These are phyloP conservation scores for Dioscorea dumetorum DNA, from an alignment of 106 monocot genomes.

Conservation along the genomic window DNA sequence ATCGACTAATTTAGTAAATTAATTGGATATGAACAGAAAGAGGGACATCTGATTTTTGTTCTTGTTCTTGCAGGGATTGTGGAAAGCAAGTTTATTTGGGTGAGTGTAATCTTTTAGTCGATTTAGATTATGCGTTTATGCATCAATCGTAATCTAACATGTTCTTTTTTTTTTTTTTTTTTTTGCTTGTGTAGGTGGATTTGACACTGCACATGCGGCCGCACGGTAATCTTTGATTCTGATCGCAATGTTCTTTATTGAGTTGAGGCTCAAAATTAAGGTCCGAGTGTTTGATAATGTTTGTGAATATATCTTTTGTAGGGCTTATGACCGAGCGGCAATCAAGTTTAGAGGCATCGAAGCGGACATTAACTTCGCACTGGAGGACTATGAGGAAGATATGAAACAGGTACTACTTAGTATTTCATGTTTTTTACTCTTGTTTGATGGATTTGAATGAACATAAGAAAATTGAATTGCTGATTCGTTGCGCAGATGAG, in stretches of 20 bases:
- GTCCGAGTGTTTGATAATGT: too few species aligned
- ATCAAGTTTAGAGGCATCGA: constrained; percentile 52
- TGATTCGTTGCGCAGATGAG: constrained; percentile 17
- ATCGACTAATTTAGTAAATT: too few species aligned
- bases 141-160: too few species aligned
- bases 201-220: constrained; percentile 57
- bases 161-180: neutral
- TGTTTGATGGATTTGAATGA: neutral
- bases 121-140: too few species aligned
- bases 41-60: neutral
- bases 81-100: constrained; percentile 66
- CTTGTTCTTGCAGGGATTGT: constrained; percentile 45
- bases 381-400: constrained; percentile 53
- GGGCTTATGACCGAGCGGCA: constrained; percentile 57
- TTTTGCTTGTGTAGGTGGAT: constrained; percentile 30
- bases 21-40: too few species aligned
- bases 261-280: too few species aligned
- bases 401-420: constrained; percentile 29
- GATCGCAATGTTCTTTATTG: too few species aligned
- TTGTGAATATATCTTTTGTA: constrained; percentile 1
- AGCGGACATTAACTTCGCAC: constrained; percentile 50
- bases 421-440: too few species aligned
- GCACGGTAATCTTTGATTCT: constrained; percentile 22
- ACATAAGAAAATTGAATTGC: neutral
- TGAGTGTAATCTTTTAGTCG: constrained; percentile 1